phyloP scores from a whole-genome alignment of 2,329 filamentous ascomycete genomes.

The Beauveria varroae region DNA sequence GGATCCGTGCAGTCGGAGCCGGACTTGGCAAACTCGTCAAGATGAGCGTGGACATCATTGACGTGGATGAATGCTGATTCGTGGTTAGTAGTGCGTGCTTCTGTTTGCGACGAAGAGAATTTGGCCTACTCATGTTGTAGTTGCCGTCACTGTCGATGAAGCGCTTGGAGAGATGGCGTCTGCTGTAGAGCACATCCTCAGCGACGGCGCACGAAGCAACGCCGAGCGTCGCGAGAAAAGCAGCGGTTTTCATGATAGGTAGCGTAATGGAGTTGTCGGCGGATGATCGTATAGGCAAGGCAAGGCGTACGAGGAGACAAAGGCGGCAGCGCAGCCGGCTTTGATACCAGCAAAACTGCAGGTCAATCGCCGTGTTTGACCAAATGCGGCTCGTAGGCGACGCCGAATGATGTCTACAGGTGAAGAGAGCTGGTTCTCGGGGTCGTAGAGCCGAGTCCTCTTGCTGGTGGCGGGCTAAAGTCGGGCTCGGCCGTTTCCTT shows the following conservation, averaged over 20 bases:
- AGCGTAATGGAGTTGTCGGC: neutral
- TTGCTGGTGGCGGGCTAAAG: neutral
- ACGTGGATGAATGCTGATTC: conserved; percentile 56
- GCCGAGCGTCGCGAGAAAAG: conserved; percentile 21
- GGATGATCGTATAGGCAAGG: neutral
- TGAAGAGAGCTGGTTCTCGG: neutral
- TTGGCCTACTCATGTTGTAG: conserved; percentile 42
- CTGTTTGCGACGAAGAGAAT: neutral
- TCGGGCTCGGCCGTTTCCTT: neutral
- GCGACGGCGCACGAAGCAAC: conserved; percentile 22
- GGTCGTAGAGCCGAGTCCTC: neutral
- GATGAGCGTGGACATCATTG: conserved; percentile 61
- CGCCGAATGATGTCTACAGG: neutral
- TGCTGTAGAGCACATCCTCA: conserved; percentile 43
- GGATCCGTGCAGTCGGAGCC: conserved; percentile 55
- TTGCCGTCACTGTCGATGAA: conserved; percentile 40
- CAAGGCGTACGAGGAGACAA: neutral
- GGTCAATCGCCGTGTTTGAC: neutral
- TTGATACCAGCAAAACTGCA: neutral
- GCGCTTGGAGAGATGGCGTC: conserved; percentile 37
- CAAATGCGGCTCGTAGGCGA: neutral
- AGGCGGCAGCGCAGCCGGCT: neutral
- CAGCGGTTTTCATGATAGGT: conserved; percentile 15
- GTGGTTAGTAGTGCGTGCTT: neutral
- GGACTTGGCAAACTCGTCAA: conserved; percentile 54